Percentiles rank a stretch among this genome's conserved stretches.
phyloP scores from a whole-genome alignment of 2,329 filamentous ascomycete genomes.

The Xylariaceae sp. region DNA sequence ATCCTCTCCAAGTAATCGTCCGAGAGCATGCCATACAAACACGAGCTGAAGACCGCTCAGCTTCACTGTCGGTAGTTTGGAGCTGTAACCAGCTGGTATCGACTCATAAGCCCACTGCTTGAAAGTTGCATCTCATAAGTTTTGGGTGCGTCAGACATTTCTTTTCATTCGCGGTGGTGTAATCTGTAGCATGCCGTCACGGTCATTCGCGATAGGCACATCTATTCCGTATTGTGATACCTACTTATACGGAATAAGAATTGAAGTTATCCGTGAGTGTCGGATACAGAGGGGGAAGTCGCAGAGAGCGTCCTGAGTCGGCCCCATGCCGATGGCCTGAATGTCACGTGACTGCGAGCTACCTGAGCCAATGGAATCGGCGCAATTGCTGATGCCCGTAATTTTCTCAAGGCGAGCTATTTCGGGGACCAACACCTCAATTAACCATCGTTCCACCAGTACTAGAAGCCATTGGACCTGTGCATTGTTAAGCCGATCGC shows the following conservation, averaged over 20 bases:
- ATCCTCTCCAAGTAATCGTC: neutral
- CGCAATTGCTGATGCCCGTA: constrained; percentile 47
- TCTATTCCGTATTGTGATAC: neutral
- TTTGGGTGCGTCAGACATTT: no score
- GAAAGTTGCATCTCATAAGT: no score
- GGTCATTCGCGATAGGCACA: no score
- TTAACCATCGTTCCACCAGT: constrained; percentile 31
- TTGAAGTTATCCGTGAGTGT: neutral
- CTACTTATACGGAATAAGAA: neutral
- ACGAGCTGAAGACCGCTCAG: no score
- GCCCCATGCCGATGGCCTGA: constrained; percentile 9
- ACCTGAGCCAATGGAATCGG: constrained; percentile 42
- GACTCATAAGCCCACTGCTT: no score
- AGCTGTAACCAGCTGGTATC: no score
- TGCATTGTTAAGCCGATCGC: constrained; percentile 37
- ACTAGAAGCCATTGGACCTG: constrained; percentile 37
- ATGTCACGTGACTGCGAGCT: constrained; percentile 30
- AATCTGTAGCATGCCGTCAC: no score
- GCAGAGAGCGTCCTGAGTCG: neutral
- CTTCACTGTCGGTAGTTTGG: no score
- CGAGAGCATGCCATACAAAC: no score
- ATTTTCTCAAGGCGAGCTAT: constrained; percentile 32
- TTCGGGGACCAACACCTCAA: constrained; percentile 28
- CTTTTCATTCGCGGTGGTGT: no score
- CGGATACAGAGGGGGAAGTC: neutral